Evolutionary conservation across 1,284 basidiomycete genomes (phyloP), one percentile per base, ranked within the genome.

Genomic region (Termitomyces sp.): DNA sequence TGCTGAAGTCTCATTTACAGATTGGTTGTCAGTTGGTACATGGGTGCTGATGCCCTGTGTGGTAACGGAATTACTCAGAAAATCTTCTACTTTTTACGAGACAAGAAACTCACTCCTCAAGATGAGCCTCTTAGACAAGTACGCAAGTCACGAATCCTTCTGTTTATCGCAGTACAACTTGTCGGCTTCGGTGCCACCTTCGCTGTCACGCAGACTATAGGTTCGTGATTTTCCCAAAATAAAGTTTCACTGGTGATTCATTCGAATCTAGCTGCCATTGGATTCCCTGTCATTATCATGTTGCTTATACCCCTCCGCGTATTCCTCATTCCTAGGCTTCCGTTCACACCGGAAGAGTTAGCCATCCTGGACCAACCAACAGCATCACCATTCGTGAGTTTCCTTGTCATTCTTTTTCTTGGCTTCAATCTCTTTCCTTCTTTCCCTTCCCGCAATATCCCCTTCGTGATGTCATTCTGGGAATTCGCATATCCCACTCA

Each of bases 241-340:
- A 49, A n/a, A 16, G 13, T 35, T 19, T n/a, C 16, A 34, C 19
- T 46, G 16, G 26, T 18, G 18, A 54, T 3, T 13, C 34, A 45
- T 30, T 49, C 21, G 42, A 39, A 50, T 51, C 28, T 50, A 88
- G 91, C 88, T 48, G 89, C 90, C 5, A 93, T 97, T 52, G 93
- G 90, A 1, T 97, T 97, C 67, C 93, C 94, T 0, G 78, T 97
- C 38, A 83, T 97, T 57, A 97, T 97, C 64, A 81, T 91, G 63
- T 69, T 92, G 16, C 77, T 98, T 16, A 80, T 97, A n/a, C 95
- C 95, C 0, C 61, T 96, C 5, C 77, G 96, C 42, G 80, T 83
- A 39, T 77, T 77, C 53, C 57, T 93, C 13, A 77, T 97, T 3
- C 93, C 95, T 1, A 74, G 73, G 18, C 70, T 93, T 31, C 83